Evolutionary conservation across 768 basidiomycete genomes (phyloP).

Genomic region (Chalciporus pseudorubinellus): DNA sequence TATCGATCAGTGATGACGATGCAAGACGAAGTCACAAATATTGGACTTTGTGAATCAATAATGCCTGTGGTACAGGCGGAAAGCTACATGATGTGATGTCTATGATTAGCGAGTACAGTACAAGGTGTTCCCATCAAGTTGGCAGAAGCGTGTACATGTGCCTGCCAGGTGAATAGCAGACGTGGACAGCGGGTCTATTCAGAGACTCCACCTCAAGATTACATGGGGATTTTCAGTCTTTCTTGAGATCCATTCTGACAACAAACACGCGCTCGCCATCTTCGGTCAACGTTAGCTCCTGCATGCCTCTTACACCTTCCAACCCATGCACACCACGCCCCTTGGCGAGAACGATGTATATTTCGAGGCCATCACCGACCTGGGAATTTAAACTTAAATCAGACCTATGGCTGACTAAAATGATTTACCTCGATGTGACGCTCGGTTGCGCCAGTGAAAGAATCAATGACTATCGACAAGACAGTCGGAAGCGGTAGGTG

Average conservation of each 20-base stretch:
- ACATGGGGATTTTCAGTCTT: slow-evolving; percentile 51
- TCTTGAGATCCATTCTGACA: slow-evolving; percentile 76
- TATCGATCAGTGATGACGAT: too few species aligned
- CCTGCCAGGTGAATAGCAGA: neutral
- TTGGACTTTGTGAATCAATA: neutral
- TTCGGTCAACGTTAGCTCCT: slow-evolving; percentile 58
- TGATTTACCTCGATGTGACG: slow-evolving; percentile 88
- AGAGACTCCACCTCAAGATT: slow-evolving; percentile 4
- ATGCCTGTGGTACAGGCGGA: neutral
- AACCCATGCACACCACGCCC: slow-evolving; percentile 60
- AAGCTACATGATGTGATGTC: neutral
- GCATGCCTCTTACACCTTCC: slow-evolving; percentile 50
- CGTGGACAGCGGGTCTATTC: neutral
- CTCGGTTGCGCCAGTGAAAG: slow-evolving; percentile 96
- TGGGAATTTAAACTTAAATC: slow-evolving; percentile 28
- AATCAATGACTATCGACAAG: slow-evolving; percentile 86
- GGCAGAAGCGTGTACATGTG: neutral
- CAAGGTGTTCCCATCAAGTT: neutral
- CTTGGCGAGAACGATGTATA: slow-evolving; percentile 79
- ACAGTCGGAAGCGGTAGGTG: slow-evolving; percentile 83
- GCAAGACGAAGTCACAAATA: neutral
- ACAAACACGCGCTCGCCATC: slow-evolving; percentile 78
- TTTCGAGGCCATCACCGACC: slow-evolving; percentile 96
- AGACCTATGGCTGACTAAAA: neutral
- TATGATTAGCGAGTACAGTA: neutral